Conservation (phyloP, 2,329 filamentous ascomycete species). For the Myriosclerotinia duriaeana region DNA sequence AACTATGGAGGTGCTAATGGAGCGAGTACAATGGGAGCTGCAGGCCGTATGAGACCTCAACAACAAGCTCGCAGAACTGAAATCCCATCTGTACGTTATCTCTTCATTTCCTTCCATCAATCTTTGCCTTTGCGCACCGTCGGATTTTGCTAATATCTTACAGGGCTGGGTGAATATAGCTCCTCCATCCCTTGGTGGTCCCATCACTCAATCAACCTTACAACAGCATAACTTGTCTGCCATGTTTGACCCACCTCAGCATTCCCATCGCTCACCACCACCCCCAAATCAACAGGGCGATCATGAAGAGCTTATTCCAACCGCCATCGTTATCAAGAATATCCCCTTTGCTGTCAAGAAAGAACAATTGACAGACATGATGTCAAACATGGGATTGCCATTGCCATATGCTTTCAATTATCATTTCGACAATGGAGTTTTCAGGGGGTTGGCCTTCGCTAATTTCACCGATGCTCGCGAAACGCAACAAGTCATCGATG, state of each 20-base stretch:
- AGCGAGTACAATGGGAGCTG: slow-evolving; percentile 63
- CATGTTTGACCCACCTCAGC: slow-evolving; percentile 31
- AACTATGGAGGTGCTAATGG: slow-evolving; percentile 63
- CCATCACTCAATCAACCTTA: slow-evolving; percentile 16
- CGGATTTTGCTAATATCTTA: slow-evolving; percentile 3
- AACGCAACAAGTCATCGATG: slow-evolving; percentile 86
- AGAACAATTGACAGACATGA: slow-evolving; percentile 86
- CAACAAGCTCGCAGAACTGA: slow-evolving; percentile 55
- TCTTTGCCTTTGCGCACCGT: slow-evolving; percentile 33
- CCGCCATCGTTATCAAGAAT: slow-evolving; percentile 98
- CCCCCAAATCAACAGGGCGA: slow-evolving; percentile 28
- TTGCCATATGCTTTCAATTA: slow-evolving; percentile 99
- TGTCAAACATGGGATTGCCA: slow-evolving; percentile 91
- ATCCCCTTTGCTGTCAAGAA: slow-evolving; percentile 98
- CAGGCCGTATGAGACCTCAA: slow-evolving; percentile 54
- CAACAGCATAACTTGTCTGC: slow-evolving; percentile 32
- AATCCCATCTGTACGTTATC: slow-evolving; percentile 68
- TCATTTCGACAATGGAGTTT: slow-evolving; percentile 97
- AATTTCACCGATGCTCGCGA: slow-evolving; percentile 97
- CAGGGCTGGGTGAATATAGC: slow-evolving; percentile 49
- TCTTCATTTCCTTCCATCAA: slow-evolving; percentile 8
- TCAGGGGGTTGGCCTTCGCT: slow-evolving; percentile 92
- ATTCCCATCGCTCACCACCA: slow-evolving; percentile 30
- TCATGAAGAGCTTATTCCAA: slow-evolving; percentile 86
- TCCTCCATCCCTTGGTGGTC: slow-evolving; percentile 48